Base-by-base conservation (phyloP, 2,329 filamentous ascomycete species). In the Stachybotrys elegans region DNA sequence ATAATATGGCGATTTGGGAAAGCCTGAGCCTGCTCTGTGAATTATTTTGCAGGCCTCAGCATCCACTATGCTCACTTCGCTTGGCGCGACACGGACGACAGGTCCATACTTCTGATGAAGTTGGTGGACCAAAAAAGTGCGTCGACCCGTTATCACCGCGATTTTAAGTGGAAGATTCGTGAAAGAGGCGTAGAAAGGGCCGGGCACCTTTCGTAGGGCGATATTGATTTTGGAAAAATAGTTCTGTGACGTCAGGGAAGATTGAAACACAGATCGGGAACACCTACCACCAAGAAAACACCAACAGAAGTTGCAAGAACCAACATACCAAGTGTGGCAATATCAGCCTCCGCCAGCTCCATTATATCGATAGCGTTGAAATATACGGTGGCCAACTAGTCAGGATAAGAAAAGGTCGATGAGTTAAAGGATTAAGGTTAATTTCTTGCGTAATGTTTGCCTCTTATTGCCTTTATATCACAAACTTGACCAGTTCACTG, bases 1-100 rank as follows among this genome's bases (percentile, higher is more conserved):
- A 14, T 40, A 40, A 22, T 23, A 40, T 11, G 27, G 22, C 8
- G 38, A 40, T 17, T 40, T 40, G n/a, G 12, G 16, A 7, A 17
- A 40, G 22, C 38, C 38, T 17, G 38, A 40, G 8, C 38, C 38
- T 11, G 38, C 22, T 29, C 23, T 40, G 23, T 40, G 38, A 19
- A 40, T 40, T 4, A 17, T 16, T 17, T 29, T 40, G 4, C 22
- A 40, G 6, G 38, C 38, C 20, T 40, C 38, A 11, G 38, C 14
- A 23, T 40, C 38, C 3, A 29, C 38, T 17, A 40, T 40, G 38
- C 38, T 40, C 13, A 40, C 19, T 17, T 40, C 38, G 9, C 5
- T 16, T 27, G 38, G 38, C 6, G 38, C 27, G 11, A 40, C 29
- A 19, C 38, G 38, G n/a, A 40, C 38, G 5, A 40, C 22, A 4